These are phyloP conservation scores for Venturia pyrina DNA, from an alignment of 2,329 filamentous ascomycete genomes.

Conservation along the genomic window DNA sequence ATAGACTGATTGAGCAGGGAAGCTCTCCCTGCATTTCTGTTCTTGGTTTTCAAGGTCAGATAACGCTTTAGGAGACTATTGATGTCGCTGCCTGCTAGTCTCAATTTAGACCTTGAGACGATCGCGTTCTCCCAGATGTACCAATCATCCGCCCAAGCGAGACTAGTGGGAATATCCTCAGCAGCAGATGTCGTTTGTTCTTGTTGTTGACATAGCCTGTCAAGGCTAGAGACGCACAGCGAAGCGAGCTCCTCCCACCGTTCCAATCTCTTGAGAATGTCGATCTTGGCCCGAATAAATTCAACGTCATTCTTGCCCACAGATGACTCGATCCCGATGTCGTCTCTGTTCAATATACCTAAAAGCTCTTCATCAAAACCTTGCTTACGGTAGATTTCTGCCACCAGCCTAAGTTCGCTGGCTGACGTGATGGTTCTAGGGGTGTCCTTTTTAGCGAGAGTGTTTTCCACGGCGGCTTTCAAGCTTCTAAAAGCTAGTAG, in stretches of 20 bases:
- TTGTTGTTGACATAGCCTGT: neutral
- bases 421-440: neutral
- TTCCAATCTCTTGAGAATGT: conserved; percentile 2
- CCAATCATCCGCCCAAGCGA: conserved; percentile 11
- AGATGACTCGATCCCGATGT: conserved; percentile 9
- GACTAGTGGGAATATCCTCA: conserved; percentile 2
- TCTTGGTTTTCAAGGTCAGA: neutral
- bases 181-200: neutral
- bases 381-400: conserved; percentile 9
- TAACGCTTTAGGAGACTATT: neutral
- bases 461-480: conserved; percentile 11
- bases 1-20: neutral
- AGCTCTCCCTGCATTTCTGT: conserved; percentile 9
- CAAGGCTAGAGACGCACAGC: neutral
- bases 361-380: conserved; percentile 8
- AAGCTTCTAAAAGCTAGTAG: conserved; percentile 9
- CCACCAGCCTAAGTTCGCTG: conserved; percentile 9
- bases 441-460: conserved; percentile 10
- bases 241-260: conserved; percentile 4
- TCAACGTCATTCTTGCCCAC: conserved; percentile 12
- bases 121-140: conserved; percentile 8
- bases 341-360: conserved; percentile 1
- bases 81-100: conserved; percentile 4
- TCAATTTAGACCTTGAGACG: neutral
- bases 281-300: conserved; percentile 10